phyloP scores from a whole-genome alignment of 495 filamentous ascomycete species.

The Niebla homalea region DNA sequence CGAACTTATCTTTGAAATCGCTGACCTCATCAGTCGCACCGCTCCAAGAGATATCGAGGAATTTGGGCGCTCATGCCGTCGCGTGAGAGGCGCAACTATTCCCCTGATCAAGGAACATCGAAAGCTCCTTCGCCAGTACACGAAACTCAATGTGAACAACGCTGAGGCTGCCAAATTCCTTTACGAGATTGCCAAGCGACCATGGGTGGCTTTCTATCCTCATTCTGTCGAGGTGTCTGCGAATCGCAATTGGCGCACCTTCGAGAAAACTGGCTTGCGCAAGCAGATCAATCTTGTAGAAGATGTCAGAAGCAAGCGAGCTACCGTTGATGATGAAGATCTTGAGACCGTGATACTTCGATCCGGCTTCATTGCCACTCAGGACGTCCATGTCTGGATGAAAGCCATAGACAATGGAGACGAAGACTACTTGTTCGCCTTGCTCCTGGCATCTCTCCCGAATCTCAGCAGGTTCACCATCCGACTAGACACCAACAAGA shows the following conservation, averaged over 20 bases:
- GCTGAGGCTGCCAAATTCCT: constrained; percentile 9
- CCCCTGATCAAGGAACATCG: constrained; percentile 11
- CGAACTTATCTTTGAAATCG: constrained; percentile 12
- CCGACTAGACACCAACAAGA: constrained; percentile 4
- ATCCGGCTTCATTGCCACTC: constrained; percentile 3
- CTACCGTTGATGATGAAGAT: constrained; percentile 3
- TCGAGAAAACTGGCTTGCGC: constrained; percentile 5
- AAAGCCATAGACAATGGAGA: constrained; percentile 5
- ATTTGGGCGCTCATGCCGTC: constrained; percentile 5
- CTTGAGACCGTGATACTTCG: constrained; percentile 1
- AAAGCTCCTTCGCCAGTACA: constrained; percentile 3
- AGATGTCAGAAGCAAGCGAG: neutral
- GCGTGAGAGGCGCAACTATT: constrained; percentile 3
- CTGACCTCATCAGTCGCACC: constrained; percentile 3
- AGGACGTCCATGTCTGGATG: constrained; percentile 3
- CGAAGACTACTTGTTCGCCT: constrained; percentile 12
- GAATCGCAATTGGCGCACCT: constrained; percentile 9
- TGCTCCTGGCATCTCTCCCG: constrained; percentile 10
- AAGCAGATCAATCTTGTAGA: constrained; percentile 4
- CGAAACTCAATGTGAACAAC: constrained; percentile 7
- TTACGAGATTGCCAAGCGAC: constrained; percentile 12
- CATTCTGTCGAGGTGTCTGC: constrained; percentile 5
- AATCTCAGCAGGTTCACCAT: constrained; percentile 8
- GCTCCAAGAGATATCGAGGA: constrained; percentile 10
- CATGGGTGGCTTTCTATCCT: constrained; percentile 13